Conservation (phyloP, 2,329 filamentous ascomycete genomes). For the Furcasterigmium sp. region DNA sequence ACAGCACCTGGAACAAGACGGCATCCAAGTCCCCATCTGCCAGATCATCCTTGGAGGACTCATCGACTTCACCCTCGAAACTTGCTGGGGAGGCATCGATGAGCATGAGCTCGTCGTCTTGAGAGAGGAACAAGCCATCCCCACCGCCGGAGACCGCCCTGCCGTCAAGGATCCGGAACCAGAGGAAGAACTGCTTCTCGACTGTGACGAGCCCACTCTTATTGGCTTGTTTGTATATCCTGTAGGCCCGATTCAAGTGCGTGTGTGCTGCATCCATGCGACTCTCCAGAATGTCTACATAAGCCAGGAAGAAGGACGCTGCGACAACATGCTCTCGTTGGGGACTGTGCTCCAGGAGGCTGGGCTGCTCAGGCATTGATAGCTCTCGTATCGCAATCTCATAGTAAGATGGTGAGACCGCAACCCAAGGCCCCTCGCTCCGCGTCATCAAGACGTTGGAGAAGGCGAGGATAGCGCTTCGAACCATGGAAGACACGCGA, state of each 20-base stretch:
- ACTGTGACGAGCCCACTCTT: slow-evolving; percentile 11
- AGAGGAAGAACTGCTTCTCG: slow-evolving; percentile 44
- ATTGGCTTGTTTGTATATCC: background rate
- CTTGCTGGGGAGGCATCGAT: slow-evolving; percentile 32
- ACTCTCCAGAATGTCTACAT: slow-evolving; percentile 41
- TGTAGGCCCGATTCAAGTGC: slow-evolving; percentile 44
- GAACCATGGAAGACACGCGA: slow-evolving; percentile 37
- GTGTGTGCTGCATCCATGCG: slow-evolving; percentile 37
- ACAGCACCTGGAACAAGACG: slow-evolving; percentile 47
- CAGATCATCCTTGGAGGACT: slow-evolving; percentile 12
- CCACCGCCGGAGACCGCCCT: slow-evolving; percentile 50
- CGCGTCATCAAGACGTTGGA: slow-evolving; percentile 36
- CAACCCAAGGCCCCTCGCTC: slow-evolving; percentile 22
- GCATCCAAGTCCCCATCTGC: slow-evolving; percentile 37
- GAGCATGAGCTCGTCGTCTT: slow-evolving; percentile 39
- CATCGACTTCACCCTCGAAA: slow-evolving; percentile 21
- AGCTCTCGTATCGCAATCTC: slow-evolving; percentile 27
- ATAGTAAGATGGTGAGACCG: slow-evolving; percentile 29
- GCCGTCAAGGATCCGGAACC: slow-evolving; percentile 49
- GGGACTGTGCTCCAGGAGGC: slow-evolving; percentile 20
- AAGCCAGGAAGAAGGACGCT: slow-evolving; percentile 46
- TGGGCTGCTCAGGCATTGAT: slow-evolving; percentile 9
- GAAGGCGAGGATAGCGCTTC: slow-evolving; percentile 44
- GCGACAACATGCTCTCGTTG: slow-evolving; percentile 38
- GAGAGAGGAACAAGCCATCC: slow-evolving; percentile 43